phyloP scores from a whole-genome alignment of 1,284 basidiomycete genomes.

The Boletus semigastroideus region DNA sequence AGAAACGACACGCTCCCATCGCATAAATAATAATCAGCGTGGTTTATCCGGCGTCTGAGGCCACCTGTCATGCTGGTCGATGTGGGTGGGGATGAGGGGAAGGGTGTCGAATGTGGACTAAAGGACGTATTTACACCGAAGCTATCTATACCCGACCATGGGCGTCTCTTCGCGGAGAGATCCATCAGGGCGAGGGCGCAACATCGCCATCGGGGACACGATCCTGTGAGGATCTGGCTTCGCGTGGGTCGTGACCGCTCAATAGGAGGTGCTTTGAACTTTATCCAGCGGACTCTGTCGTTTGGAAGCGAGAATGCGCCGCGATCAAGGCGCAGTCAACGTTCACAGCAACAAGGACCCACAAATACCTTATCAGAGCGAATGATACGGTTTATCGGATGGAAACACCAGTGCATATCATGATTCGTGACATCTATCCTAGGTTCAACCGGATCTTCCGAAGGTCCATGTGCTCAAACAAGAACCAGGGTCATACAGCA shows the following conservation, averaged over 20 bases:
- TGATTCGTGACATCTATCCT: not conserved
- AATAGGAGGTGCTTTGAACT: not conserved
- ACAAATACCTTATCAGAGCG: conserved; percentile 15
- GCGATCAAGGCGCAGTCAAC: conserved; percentile 9
- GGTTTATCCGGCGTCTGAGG: conserved; percentile 2
- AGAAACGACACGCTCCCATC: conserved; percentile 25
- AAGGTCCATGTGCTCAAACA: not conserved
- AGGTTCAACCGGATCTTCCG: not conserved
- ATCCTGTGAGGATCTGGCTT: conserved; percentile 14
- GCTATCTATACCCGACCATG: conserved; percentile 24
- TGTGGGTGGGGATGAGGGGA: not conserved
- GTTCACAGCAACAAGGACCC: conserved; percentile 23
- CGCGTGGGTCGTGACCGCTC: not conserved
- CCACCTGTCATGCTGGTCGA: conserved; percentile 16
- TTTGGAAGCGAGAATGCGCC: not conserved
- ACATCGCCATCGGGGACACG: not conserved
- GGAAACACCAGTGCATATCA: not conserved
- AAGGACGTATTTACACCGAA: not conserved
- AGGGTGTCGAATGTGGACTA: not conserved
- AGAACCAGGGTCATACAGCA: conserved; percentile 14
- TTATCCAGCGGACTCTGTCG: not conserved
- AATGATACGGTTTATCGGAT: conserved; percentile 9
- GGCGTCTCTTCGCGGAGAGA: conserved; percentile 19
- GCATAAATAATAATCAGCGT: conserved; percentile 11
- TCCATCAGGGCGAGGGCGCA: conserved; percentile 11